Conservation (phyloP, 345 rosid genomes). For the Gossypium herbaceum region DNA sequence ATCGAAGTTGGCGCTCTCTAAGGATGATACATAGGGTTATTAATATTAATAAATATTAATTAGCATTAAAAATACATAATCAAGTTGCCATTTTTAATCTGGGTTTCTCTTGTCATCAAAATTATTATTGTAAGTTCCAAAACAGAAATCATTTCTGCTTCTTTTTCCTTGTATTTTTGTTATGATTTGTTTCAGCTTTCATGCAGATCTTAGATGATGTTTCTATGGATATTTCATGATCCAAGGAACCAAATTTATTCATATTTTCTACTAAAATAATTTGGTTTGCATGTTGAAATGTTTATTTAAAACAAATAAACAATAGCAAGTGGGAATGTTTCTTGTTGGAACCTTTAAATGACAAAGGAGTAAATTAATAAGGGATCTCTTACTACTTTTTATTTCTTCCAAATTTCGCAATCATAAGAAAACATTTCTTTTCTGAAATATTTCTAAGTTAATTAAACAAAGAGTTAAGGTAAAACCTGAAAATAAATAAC, state of each 20-base stretch:
- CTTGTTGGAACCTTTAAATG: not conserved
- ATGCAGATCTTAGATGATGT: not conserved
- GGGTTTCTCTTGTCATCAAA: constrained; percentile 1
- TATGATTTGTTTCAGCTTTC: not conserved
- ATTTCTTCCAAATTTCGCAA: no score
- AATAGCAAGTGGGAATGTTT: not conserved
- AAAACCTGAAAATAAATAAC: no score
- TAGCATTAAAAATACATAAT: not conserved
- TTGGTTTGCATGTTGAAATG: not conserved
- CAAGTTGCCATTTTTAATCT: not conserved
- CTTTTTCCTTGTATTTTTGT: not conserved
- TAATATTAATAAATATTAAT: not conserved
- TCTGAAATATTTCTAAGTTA: no score
- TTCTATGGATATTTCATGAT: not conserved
- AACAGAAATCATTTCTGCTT: no score
- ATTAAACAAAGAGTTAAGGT: no score
- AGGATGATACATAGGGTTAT: constrained; percentile 34
- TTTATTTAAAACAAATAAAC: not conserved
- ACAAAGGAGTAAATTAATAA: not conserved
- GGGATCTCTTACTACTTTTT: no score
- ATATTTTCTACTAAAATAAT: not conserved
- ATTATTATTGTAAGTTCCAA: not conserved
- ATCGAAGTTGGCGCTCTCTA: constrained; percentile 81
- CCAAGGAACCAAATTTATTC: not conserved
- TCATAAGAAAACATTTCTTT: no score